Conservation (phyloP, 2,329 filamentous ascomycete genomes). For the Penicillium decumbens region DNA sequence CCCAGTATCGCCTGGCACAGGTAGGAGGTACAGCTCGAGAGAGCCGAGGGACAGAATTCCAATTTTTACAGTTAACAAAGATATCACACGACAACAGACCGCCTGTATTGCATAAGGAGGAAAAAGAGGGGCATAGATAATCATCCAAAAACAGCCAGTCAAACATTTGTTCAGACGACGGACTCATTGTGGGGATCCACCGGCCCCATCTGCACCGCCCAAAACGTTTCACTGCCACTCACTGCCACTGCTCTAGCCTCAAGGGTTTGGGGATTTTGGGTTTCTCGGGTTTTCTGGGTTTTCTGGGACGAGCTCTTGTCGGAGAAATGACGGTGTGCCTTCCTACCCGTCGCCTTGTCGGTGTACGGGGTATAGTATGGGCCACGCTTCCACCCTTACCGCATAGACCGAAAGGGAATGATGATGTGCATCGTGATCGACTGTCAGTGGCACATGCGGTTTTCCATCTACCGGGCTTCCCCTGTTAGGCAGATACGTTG, state of each 20-base stretch:
- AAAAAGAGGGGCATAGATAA: neutral
- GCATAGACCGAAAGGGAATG: constrained; percentile 15
- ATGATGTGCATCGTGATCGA: constrained; percentile 22
- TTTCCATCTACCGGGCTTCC: constrained; percentile 1
- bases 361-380: constrained; percentile 4
- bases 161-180: constrained; percentile 17
- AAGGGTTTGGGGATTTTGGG: constrained; percentile 1
- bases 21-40: neutral
- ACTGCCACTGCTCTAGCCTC: constrained; percentile 31
- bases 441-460: constrained; percentile 16
- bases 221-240: constrained; percentile 27
- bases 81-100: neutral
- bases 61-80: neutral
- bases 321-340: constrained; percentile 16
- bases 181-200: constrained; percentile 13
- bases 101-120: neutral
- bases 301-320: neutral
- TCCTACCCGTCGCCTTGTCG: constrained; percentile 2
- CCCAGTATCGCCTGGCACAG: constrained; percentile 5
- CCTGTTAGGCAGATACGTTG: constrained; percentile 15
- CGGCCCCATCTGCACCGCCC: constrained; percentile 28
- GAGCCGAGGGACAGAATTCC: neutral
- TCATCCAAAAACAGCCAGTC: neutral
- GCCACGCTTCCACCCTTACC: neutral
- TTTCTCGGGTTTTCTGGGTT: neutral